Percentiles rank a stretch among this genome's conserved stretches.
phyloP scores from a whole-genome alignment of 2,329 filamentous ascomycete genomes.

The Apiospora arundinis region DNA sequence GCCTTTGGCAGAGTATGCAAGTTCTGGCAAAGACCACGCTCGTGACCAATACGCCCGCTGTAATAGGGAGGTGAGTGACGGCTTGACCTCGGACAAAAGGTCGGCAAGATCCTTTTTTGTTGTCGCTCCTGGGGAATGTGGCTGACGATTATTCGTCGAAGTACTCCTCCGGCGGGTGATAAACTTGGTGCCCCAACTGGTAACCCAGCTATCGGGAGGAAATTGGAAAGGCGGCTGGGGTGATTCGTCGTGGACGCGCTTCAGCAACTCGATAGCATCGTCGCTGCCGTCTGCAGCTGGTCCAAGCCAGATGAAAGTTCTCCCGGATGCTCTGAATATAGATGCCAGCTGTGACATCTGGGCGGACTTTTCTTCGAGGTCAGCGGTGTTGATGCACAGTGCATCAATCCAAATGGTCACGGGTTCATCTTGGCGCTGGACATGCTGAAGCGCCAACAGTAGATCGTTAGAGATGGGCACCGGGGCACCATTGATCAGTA shows the following conservation, averaged over 20 bases:
- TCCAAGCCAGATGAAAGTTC: neutral
- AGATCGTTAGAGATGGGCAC: neutral
- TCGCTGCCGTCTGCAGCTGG: neutral
- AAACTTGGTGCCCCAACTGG: neutral
- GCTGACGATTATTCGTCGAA: too few relatives aligned
- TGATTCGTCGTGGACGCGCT: neutral
- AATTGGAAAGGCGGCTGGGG: neutral
- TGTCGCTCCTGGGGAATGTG: too few relatives aligned
- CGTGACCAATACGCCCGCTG: too few relatives aligned
- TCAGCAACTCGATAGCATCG: neutral
- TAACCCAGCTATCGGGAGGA: too few relatives aligned
- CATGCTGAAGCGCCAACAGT: neutral
- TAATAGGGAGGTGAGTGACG: too few relatives aligned
- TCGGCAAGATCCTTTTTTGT: too few relatives aligned
- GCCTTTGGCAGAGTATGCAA: too few relatives aligned
- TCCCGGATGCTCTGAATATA: neutral
- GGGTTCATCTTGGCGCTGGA: neutral
- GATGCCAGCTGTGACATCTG: neutral
- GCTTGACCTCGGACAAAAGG: too few relatives aligned
- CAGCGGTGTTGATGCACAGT: conserved; percentile 16
- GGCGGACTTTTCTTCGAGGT: neutral
- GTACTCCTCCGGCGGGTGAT: neutral
- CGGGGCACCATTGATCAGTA: neutral
- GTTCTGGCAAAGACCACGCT: too few relatives aligned
- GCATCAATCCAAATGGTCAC: conserved; percentile 9